Evolutionary conservation across 202 grass and related monocot genomes (phyloP), one percentile per base, ranked within the genome.

Genomic region (Bolboschoenoplectus hybrid): DNA sequence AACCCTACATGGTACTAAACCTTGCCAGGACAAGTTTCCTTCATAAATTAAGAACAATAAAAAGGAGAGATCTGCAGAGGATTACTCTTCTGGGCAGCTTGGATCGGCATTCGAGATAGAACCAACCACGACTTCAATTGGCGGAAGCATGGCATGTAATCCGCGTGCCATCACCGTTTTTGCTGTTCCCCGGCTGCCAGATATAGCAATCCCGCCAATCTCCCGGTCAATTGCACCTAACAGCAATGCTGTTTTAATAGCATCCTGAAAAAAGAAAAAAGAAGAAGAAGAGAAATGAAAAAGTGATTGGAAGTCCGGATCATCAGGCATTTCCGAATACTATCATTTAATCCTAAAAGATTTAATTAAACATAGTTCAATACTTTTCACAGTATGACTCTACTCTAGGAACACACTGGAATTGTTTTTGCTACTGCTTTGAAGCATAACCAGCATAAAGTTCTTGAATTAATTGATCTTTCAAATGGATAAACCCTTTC

Each of bases 161-260:
- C 96, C 96, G 11, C 96, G 96, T 41, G 96, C 93, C 96, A 98
- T 98, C 82, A 98, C 90, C 0, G 96, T 98, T 88, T 98, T 98
- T 61, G 93, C 96, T 5, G 96, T 98, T 44, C 96, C 96, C 4
- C 96, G 89, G 86, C 92, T 92, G 26, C 96, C 96, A 19, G 93
- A 95, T 56, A 98, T 98, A 34, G 96, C 96, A 88, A 98, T 95
- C 64, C 96, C 96, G 69, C 96, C 96, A 81, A 98, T 93, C 63
- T 98, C 87, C 71, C 86, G 80, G 62, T 98, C 96, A 66, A 98
- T 89, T n/a, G 96, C 96, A 60, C 96, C 96, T 1, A 98, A 88
- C 46, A 98, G 82, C 46, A 98, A 72, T 71, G 96, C 93, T 5
- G 93, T 98, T 91, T 95, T 98, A 56, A 98, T 95, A 49, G 91